These are phyloP conservation scores for Begonia peltatifolia DNA, from an alignment of 306 rosid species.

Conservation along the genomic window DNA sequence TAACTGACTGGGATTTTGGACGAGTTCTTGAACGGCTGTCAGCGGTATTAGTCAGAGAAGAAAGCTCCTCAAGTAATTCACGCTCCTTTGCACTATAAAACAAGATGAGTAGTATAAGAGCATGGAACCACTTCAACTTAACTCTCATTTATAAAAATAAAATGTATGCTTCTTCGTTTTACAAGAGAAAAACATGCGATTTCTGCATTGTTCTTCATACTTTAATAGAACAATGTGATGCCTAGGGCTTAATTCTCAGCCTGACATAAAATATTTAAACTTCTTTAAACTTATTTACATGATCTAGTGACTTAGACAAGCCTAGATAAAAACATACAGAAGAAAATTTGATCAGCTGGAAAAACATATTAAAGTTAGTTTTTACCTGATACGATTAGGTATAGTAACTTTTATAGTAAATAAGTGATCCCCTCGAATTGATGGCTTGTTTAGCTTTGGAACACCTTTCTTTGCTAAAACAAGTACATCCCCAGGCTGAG, in stretches of 20 bases:
- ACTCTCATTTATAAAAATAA: too few species aligned
- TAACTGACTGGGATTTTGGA: conserved; percentile 36
- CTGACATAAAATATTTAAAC: too few species aligned
- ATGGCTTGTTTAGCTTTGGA: conserved; percentile 78
- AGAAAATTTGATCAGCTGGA: background rate
- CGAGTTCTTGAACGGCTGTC: conserved; percentile 40
- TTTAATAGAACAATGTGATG: too few species aligned
- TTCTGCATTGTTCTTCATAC: too few species aligned
- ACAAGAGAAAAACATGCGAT: too few species aligned
- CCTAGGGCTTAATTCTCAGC: too few species aligned
- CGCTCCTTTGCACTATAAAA: conserved; percentile 57
- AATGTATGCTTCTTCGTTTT: too few species aligned
- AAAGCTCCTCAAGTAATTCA: conserved; percentile 78
- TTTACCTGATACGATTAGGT: conserved; percentile 79
- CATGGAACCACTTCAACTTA: too few species aligned
- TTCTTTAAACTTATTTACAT: background rate
- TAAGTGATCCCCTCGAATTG: conserved; percentile 91
- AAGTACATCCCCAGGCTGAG: conserved; percentile 81
- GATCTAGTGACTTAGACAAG: background rate
- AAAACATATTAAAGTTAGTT: background rate
- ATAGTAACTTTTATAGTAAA: conserved; percentile 74
- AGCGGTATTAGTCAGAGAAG: conserved; percentile 34
- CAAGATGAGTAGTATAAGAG: background rate
- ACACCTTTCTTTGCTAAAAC: conserved; percentile 82
- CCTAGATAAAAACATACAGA: background rate